phyloP scores from a whole-genome alignment of 169 alveolate genomes.

The Pseudocohnilembus persalinus region DNA sequence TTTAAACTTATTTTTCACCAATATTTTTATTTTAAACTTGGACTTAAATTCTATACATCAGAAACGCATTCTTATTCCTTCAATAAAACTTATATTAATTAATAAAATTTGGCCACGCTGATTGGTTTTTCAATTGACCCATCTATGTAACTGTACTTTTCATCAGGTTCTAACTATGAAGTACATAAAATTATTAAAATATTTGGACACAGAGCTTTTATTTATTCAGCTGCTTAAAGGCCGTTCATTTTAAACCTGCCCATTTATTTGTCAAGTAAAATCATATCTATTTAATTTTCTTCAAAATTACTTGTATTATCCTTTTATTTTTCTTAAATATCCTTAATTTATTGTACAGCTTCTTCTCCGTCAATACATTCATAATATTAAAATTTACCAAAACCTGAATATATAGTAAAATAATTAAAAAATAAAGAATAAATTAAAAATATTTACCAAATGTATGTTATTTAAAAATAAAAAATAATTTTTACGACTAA shows the following conservation, averaged over 20 bases:
- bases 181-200: neutral
- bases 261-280: neutral
- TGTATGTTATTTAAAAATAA: no score
- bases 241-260: neutral
- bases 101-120: no score
- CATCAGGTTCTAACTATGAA: neutral
- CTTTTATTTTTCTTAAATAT: no score
- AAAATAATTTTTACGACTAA: neutral
- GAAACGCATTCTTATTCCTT: no score
- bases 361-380: neutral
- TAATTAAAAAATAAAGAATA: no score
- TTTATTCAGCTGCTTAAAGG: neutral
- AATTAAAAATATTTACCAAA: no score
- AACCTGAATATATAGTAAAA: neutral
- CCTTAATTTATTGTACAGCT: neutral
- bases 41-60: no score
- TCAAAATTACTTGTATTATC: no score
- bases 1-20: no score
- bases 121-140: neutral
- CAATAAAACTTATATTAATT: no score
- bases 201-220: neutral
- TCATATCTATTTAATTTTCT: neutral
- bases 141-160: neutral
- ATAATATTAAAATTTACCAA: neutral
- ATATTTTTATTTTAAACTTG: no score